Evolutionary conservation across 495 filamentous ascomycete species (phyloP), one percentile per base, ranked within the genome.

Genomic region (Platismatia glauca): DNA sequence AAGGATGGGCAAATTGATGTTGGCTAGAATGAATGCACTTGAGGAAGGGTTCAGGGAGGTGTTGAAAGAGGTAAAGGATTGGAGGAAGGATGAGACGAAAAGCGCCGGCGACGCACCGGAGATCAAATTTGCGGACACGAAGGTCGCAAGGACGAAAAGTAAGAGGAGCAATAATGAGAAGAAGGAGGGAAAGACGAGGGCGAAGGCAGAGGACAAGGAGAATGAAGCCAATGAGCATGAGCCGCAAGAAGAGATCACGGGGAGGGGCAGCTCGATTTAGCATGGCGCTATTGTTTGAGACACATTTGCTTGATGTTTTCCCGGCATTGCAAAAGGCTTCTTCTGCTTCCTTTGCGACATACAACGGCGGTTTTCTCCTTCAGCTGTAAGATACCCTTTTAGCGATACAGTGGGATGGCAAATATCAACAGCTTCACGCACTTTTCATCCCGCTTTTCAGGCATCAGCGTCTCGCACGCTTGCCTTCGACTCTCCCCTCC

Each of bases 21-120:
- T 96, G n/a, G 89, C 90, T 8, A 79, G 90, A 58, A 96, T 97
- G 87, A 91, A 91, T 66, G 88, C 87, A 37, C 82, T 97, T 11
- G 91, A 97, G 72, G 89, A 92, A 71, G 81, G 81, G 16, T 88
- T 97, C 69, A 82, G 86, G 1, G 89, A 95, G 61, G 84, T 96
- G 31, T 80, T 94, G 60, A 88, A 85, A 60, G 92, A 96, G 74
- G 86, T 95, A 65, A 87, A 88, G 68, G 86, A 85, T 22, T 71
- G 86, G 72, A 71, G 81, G 55, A 72, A 67, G 43, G 68, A 71
- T 44, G 72, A 61, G 34, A 57, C 55, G 2, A 66, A 57, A 46
- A 64, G 60, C 27, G 52, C 55, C 5, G 57, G 62, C n/a, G 66
- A 67, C 34, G 63, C 20, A 0, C 48, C 37, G 4, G 59, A 55